Evolutionary conservation across 179 eudicot species (phyloP).

Genomic region (Vitellaria paradoxa): DNA sequence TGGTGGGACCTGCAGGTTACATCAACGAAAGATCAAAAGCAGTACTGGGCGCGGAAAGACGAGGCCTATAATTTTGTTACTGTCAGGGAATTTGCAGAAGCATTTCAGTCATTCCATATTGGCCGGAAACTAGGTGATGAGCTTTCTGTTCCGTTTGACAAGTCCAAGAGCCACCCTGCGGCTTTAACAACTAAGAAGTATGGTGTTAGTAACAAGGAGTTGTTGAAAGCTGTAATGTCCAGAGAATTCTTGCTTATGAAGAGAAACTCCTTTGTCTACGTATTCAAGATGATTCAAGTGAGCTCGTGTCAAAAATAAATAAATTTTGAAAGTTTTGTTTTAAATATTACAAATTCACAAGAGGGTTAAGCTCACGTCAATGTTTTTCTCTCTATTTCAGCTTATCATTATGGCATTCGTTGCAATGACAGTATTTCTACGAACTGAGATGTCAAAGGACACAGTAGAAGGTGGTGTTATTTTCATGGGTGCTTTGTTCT

Average conservation of each 20-base stretch:
- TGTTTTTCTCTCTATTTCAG: constrained; percentile 21
- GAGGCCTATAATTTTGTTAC: constrained; percentile 32
- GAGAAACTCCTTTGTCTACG: constrained; percentile 38
- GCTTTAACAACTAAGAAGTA: too few species aligned
- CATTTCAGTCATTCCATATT: constrained; percentile 27
- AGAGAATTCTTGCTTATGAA: constrained; percentile 38
- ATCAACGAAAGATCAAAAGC: constrained; percentile 35
- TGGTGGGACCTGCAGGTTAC: too few species aligned
- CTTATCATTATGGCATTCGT: constrained; percentile 22
- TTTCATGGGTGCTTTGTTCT: constrained; percentile 41
- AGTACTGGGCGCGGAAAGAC: constrained; percentile 29
- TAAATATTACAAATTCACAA: not conserved
- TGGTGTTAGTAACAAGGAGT: too few species aligned
- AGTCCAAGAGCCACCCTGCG: too few species aligned
- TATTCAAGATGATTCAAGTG: constrained; percentile 22
- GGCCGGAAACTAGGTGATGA: constrained; percentile 22
- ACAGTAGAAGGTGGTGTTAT: constrained; percentile 27
- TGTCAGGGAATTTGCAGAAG: constrained; percentile 28
- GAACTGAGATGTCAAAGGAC: constrained; percentile 35
- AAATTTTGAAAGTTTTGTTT: not conserved
- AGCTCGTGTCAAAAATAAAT: constrained; percentile 12
- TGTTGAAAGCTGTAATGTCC: constrained; percentile 20
- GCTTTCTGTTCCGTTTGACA: constrained; percentile 31
- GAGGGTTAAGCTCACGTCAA: too few species aligned
- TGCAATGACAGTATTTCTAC: constrained; percentile 27